Conservation (phyloP, 2,329 filamentous ascomycete genomes). For the Aspergillus persii region DNA sequence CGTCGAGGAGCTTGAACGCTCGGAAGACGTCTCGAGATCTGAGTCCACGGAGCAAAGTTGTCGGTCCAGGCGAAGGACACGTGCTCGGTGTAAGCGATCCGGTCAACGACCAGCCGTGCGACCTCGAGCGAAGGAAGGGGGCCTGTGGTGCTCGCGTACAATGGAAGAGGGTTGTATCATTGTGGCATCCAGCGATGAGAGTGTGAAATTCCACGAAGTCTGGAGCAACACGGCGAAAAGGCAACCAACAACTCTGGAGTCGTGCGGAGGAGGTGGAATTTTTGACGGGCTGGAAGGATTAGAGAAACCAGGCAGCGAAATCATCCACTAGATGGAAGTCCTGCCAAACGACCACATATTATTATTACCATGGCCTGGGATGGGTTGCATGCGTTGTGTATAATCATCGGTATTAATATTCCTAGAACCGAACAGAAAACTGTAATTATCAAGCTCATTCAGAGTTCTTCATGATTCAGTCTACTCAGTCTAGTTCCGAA, state of each 20-base stretch:
- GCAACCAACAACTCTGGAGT: slow-evolving; percentile 54
- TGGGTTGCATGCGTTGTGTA: not conserved
- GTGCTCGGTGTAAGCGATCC: not conserved
- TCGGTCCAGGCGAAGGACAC: slow-evolving; percentile 2
- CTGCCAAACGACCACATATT: too few relatives aligned
- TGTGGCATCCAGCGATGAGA: slow-evolving; percentile 87
- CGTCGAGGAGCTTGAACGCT: slow-evolving; percentile 8
- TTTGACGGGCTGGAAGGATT: slow-evolving; percentile 79
- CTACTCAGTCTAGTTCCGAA: not conserved
- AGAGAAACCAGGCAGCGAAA: slow-evolving; percentile 53
- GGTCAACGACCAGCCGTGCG: slow-evolving; percentile 22
- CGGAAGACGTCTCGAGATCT: slow-evolving; percentile 12
- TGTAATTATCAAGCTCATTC: too few relatives aligned
- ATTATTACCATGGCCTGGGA: not conserved
- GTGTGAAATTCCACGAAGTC: slow-evolving; percentile 92
- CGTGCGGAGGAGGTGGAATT: slow-evolving; percentile 80
- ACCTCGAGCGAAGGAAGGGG: slow-evolving; percentile 49
- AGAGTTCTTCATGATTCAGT: too few relatives aligned
- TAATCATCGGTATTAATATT: not conserved
- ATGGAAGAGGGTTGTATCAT: slow-evolving; percentile 79
- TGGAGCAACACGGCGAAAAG: slow-evolving; percentile 68
- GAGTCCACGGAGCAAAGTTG: slow-evolving; percentile 3
- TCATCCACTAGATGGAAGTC: slow-evolving; percentile 58
- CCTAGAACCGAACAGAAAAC: not conserved
- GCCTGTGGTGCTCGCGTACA: slow-evolving; percentile 56